Percentiles rank a stretch among this genome's conserved stretches.
These are phyloP conservation scores for Tetraselmis striata DNA, from an alignment of 139 green algal genomes.

Conservation along the genomic window DNA sequence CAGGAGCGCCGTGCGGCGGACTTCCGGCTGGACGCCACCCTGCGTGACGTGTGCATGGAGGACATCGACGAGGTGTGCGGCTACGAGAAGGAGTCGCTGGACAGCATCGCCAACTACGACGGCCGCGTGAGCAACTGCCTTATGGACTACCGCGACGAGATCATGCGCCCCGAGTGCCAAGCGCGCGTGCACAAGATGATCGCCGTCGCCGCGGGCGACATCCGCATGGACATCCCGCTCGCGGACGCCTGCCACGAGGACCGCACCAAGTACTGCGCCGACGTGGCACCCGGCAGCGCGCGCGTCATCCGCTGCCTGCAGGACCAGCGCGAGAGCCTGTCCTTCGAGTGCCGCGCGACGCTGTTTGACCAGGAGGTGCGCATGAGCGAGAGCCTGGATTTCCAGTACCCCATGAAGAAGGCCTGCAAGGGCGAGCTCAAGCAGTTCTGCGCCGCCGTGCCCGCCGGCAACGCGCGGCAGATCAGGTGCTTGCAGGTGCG, in stretches of 20 bases:
- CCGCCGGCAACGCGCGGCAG: slow-evolving; percentile 57
- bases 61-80: slow-evolving; percentile 51
- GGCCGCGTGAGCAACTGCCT: slow-evolving; percentile 32
- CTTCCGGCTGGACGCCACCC: slow-evolving; percentile 60
- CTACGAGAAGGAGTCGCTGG: slow-evolving; percentile 24
- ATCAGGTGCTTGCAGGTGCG: slow-evolving; percentile 49
- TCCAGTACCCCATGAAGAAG: slow-evolving; percentile 78
- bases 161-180: slow-evolving; percentile 41
- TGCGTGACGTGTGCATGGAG: slow-evolving; percentile 33
- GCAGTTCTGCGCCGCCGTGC: slow-evolving; percentile 59
- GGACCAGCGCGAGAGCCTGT: slow-evolving; percentile 55
- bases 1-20: slow-evolving; percentile 54
- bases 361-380: slow-evolving; percentile 70
- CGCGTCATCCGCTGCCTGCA: slow-evolving; percentile 80
- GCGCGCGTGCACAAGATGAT: slow-evolving; percentile 42
- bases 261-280: slow-evolving; percentile 45
- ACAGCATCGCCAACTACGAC: slow-evolving; percentile 13
- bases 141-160: slow-evolving; percentile 26
- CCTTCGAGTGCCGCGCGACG: slow-evolving; percentile 47
- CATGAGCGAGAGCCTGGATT: slow-evolving; percentile 64
- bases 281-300: slow-evolving; percentile 54
- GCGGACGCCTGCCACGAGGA: slow-evolving; percentile 62
- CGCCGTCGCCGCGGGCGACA: slow-evolving; percentile 61
- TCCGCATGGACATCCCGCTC: slow-evolving; percentile 74
- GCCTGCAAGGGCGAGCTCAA: slow-evolving; percentile 62